Evolutionary conservation across 768 basidiomycete species (phyloP), one percentile per base, ranked within the genome.

Genomic region (Steccherinum ochraceum): DNA sequence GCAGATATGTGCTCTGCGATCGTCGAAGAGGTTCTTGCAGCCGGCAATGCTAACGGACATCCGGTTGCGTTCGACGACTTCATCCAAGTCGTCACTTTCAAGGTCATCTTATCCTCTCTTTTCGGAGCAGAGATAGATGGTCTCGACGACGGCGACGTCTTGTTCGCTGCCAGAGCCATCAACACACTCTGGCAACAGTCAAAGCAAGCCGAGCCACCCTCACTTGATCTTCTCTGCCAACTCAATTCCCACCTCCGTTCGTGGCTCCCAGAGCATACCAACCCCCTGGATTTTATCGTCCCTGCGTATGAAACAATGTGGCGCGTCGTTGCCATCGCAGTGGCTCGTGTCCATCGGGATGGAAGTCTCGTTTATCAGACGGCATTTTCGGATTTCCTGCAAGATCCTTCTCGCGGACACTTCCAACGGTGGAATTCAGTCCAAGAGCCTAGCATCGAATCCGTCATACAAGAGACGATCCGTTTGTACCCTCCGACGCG

Each of bases 301-400:
- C 82, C 82, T 0, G 65, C 76, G 0, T 84, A 79, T 69, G 83
- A 84, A 58, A 78, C 77, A 0, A 63, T 83, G 42, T 84, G 83
- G 83, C 73, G 80, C 12, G 72, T 83, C 19, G 67, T 80, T 47
- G 81, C 81, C 1, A 65, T 67, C 4, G 58, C 67, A 0, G 59
- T 76, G 0, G 72, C 75, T 1, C 64, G 73, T 46, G 63, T 70
- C 12, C 58, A 66, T 41, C 41, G 41, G 5, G 52, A 67, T 3
- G 30, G 30, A 7, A 16, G 16, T 16, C 30, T 7, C 7, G 30
- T 16, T 16, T 16, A 7, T 16, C 41, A 10, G 21, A 44, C 62
- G 7, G 60, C 64, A 0, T 73, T 83, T 49, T 47, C 59, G 3
- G 62, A 65, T 4, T 69, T 80, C 41, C 61, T 69, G 16, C 64